Base-by-base conservation (phyloP, 164 flowering plant species). In the Nymphaea thermarum region DNA sequence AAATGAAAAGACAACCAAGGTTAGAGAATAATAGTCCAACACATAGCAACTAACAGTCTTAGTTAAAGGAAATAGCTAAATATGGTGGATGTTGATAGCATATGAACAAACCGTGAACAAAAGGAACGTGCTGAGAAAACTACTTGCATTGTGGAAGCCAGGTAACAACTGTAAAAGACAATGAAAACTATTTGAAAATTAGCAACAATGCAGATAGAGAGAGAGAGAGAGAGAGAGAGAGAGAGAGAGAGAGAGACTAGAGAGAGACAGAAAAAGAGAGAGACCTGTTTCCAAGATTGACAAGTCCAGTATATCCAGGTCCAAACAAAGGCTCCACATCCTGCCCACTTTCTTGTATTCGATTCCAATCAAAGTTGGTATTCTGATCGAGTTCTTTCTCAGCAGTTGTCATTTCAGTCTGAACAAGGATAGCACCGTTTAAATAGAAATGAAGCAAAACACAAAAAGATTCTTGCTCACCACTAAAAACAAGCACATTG, bases 391-490 rank as follows among this genome's bases (percentile, higher is more conserved):
- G 96, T 76, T 95, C 99, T 79, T 81, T 86, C 75, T 95, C 99
- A 75, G 99, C 99, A 72, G 99, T 95, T 51, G 99, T 95, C 96
- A 95, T 82, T 77, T 95, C 99, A 60, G 99, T 95, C 99, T 95
- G 73, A 42, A 70, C 73, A 71, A n/a, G 71, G 62, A 55, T 8
- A 25, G 36, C 36, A 25, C 36, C 36, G 0, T 25, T 25, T 25
- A 25, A 25, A 25, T 25, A 25, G 36, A 25, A 25, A 25, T 25
- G 36, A 25, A 25, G 36, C 36, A 25, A 25, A 25, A 25, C 36
- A 25, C 36, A 25, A 25, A 25, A 25, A 25, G 36, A 25, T 25
- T 25, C 36, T 25, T 25, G 36, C 36, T 25, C 1, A 25, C 36
- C 36, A 25, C 36, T 25, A 25, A 25, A 25, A 25, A 25, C 36